These are phyloP conservation scores for Aspergillus sclerotialis DNA, from an alignment of 2,329 filamentous ascomycete species.

Conservation along the genomic window DNA sequence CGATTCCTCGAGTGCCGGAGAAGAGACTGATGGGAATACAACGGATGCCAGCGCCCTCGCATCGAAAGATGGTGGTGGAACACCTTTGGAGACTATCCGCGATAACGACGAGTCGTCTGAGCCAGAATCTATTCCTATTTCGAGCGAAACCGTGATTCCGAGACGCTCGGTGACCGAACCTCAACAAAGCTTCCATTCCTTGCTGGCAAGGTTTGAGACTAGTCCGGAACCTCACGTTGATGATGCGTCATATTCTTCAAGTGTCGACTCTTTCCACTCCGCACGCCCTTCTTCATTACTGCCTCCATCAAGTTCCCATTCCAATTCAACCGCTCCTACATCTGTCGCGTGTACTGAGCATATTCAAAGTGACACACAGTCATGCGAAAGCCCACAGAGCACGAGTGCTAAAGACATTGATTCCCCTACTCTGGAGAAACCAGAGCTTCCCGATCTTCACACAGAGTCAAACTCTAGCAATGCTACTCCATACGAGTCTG, in stretches of 20 bases:
- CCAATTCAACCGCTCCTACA: constrained; percentile 13
- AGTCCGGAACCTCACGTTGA: constrained; percentile 19
- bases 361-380: neutral
- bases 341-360: constrained; percentile 5
- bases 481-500: neutral
- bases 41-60: constrained; percentile 25
- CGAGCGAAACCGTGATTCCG: constrained; percentile 6
- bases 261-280: constrained; percentile 39
- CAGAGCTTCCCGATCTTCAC: neutral
- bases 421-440: constrained; percentile 8
- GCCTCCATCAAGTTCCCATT: constrained; percentile 12
- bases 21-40: constrained; percentile 25
- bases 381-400: constrained; percentile 1
- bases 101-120: constrained; percentile 12
- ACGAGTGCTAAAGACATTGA: constrained; percentile 16
- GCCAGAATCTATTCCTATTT: constrained; percentile 5
- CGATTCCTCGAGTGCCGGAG: constrained; percentile 22
- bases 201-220: constrained; percentile 33
- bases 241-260: constrained; percentile 27
- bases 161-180: constrained; percentile 22
- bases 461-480: neutral
- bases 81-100: constrained; percentile 15
- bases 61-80: constrained; percentile 17
- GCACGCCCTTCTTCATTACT: constrained; percentile 16
- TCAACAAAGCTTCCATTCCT: constrained; percentile 26